Evolutionary conservation across 495 filamentous ascomycete genomes (phyloP).

Genomic region (Podospora tetraspora): DNA sequence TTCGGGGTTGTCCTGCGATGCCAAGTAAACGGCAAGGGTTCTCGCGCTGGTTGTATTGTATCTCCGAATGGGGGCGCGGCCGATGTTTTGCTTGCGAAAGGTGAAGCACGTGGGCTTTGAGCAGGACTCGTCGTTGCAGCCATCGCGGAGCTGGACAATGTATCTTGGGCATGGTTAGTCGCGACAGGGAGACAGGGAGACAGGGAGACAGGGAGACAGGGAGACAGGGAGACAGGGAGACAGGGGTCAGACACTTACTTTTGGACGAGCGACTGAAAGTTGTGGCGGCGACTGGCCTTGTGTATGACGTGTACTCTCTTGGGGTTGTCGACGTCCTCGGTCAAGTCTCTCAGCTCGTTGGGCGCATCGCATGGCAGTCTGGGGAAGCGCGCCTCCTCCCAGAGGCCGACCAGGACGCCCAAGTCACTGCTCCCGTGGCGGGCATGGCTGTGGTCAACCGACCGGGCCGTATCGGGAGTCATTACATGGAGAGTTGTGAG

Average conservation of each 20-base stretch:
- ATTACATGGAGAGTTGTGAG: constrained; percentile 40
- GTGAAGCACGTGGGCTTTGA: constrained; percentile 75
- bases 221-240: neutral
- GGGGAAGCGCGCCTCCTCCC: constrained; percentile 48
- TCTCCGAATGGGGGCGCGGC: constrained; percentile 62
- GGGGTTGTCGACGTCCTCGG: constrained; percentile 48
- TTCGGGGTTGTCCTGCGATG: constrained; percentile 73
- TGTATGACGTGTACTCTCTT: constrained; percentile 48
- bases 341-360: constrained; percentile 43
- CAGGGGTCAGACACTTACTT: constrained; percentile 35
- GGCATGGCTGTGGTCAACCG: constrained; percentile 27
- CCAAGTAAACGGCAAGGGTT: constrained; percentile 71
- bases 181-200: neutral
- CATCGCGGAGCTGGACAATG: constrained; percentile 75
- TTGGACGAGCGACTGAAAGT: constrained; percentile 50
- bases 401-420: constrained; percentile 44
- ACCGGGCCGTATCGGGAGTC: constrained; percentile 46
- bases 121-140: constrained; percentile 67
- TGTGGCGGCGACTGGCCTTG: constrained; percentile 46
- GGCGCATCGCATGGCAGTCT: constrained; percentile 49
- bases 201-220: too few relatives aligned
- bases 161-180: constrained; percentile 51
- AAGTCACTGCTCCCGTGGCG: constrained; percentile 25
- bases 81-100: constrained; percentile 59
- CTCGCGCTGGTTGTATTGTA: constrained; percentile 68